phyloP scores from a whole-genome alignment of 345 rosid genomes.

The sweet orange (Citrus sinensis) region DVS_A1.0 CM039162.1:5513001-5513500 shows the following conservation, averaged over 20 bases:
- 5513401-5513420: background rate
- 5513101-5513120: conserved; percentile 12
- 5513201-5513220: background rate
- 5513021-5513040: conserved; percentile 84
- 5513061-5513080: conserved; percentile 83
- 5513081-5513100: conserved; percentile 96
- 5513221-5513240: background rate
- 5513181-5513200: background rate
- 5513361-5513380: background rate
- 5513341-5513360: conserved; percentile 2
- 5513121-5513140: background rate
- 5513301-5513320: background rate
- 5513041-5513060: conserved; percentile 92
- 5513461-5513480: background rate
- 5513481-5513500: conserved; percentile 10
- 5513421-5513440: background rate
- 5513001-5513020: conserved; percentile 67
- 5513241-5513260: background rate
- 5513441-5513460: background rate
- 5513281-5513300: background rate
- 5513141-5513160: background rate
- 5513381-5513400: background rate
- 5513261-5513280: background rate
- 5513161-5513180: background rate
- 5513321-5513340: background rate